Evolutionary conservation across 148 eudicot species (phyloP).

Genomic region (Chenopodium album): DNA sequence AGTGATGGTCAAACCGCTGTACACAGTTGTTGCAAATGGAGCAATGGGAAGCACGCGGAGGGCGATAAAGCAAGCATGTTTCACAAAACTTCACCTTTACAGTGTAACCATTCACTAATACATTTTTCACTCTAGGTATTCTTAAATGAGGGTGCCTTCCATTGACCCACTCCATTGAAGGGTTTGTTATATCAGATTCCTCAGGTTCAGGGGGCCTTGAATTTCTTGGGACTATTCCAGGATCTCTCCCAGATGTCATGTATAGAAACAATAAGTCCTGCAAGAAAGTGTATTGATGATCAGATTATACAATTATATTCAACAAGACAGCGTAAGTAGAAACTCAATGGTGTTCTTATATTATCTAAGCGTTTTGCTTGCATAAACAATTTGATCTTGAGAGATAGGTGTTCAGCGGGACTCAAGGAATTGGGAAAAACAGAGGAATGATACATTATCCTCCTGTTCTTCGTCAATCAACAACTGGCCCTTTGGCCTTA

Average conservation of each 20-base stretch:
- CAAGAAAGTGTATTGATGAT: conserved; percentile 24
- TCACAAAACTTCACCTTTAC: conserved; percentile 92
- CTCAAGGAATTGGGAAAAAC: not conserved
- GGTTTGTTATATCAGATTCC: conserved; percentile 49
- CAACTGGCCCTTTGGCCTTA: not conserved
- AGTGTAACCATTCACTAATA: conserved; percentile 65
- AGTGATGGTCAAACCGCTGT: conserved; percentile 91
- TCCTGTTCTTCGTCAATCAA: too few species aligned
- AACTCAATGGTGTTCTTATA: not conserved
- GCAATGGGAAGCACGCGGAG: conserved; percentile 97
- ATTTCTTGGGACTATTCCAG: conserved; percentile 84
- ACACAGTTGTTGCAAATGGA: conserved; percentile 98
- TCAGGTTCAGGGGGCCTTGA: conserved; percentile 69
- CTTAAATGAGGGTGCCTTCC: conserved; percentile 68
- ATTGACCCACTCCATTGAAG: conserved; percentile 94
- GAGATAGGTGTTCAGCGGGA: not conserved
- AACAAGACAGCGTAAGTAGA: not conserved
- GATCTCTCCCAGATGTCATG: conserved; percentile 90
- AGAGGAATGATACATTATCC: not conserved
- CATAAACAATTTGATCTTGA: not conserved
- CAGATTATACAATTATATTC: conserved; percentile 5
- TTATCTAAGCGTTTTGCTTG: not conserved
- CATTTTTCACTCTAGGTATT: conserved; percentile 68
- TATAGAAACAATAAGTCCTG: conserved; percentile 81
- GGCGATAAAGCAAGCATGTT: conserved; percentile 90